A percentile compares a stretch with the other conserved stretches of the same genome.
These are phyloP conservation scores for Fagopyrum esculentum DNA, from an alignment of 148 eudicot genomes.

Conservation along the genomic window DNA sequence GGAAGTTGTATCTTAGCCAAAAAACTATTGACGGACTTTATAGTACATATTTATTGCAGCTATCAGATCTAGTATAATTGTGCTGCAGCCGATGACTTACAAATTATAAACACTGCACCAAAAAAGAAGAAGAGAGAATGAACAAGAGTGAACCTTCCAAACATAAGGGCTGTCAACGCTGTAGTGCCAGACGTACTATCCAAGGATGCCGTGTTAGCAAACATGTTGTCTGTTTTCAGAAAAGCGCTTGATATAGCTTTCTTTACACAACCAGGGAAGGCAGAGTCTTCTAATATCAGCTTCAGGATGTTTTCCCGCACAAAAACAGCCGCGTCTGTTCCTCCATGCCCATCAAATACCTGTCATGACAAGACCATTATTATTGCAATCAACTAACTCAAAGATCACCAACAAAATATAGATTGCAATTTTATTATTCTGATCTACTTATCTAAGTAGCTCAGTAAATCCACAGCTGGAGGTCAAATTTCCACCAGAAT, in stretches of 20 bases:
- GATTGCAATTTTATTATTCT: neutral
- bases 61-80: neutral
- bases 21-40: neutral
- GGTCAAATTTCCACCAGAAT: neutral
- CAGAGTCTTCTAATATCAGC: constrained; percentile 45
- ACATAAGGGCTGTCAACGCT: constrained; percentile 46
- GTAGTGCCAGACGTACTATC: constrained; percentile 70
- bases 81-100: neutral
- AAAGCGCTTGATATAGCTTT: constrained; percentile 53
- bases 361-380: constrained; percentile 12
- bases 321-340: constrained; percentile 59
- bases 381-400: neutral
- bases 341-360: constrained; percentile 80
- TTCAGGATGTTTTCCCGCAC: constrained; percentile 45
- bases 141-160: constrained; percentile 44
- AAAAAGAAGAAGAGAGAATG: constrained; percentile 2
- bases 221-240: constrained; percentile 52
- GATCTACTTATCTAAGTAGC: neutral
- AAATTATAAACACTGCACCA: neutral
- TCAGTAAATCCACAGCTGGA: constrained; percentile 6
- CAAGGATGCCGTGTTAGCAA: constrained; percentile 44
- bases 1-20: neutral
- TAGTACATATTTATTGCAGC: neutral
- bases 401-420: neutral
- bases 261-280: constrained; percentile 38